phyloP scores from a whole-genome alignment of 495 filamentous ascomycete species.

The Penicillium subrubescens region DNA sequence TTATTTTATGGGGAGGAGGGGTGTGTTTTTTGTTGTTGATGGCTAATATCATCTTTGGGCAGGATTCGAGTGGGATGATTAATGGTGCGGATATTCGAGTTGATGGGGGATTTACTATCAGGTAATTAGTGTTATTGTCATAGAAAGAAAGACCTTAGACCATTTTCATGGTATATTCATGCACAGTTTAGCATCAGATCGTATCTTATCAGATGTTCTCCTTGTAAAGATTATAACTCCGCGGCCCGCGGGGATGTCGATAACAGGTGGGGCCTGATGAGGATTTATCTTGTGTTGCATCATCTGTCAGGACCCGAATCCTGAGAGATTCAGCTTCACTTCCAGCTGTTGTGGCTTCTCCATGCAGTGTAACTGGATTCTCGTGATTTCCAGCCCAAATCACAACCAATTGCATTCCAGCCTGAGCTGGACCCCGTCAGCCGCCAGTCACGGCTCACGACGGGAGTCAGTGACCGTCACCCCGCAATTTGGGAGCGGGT shows the following conservation, averaged over 20 bases:
- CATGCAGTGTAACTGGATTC: background rate
- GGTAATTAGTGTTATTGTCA: conserved; percentile 14
- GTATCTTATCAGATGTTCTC: background rate
- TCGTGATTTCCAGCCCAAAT: too few species aligned
- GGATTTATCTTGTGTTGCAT: background rate
- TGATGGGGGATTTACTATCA: conserved; percentile 45
- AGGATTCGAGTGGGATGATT: conserved; percentile 49
- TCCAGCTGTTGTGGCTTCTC: background rate
- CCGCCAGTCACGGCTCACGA: background rate
- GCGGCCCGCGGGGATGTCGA: too few species aligned
- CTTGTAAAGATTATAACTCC: background rate
- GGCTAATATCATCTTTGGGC: background rate
- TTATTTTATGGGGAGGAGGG: background rate
- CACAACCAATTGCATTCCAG: background rate
- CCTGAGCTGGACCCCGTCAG: background rate
- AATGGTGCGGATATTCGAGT: conserved; percentile 48
- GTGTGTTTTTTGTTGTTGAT: background rate
- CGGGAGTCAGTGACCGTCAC: background rate
- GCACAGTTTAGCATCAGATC: too few species aligned
- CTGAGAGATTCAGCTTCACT: background rate
- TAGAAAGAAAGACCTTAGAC: background rate
- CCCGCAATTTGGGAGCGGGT: background rate
- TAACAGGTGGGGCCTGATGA: background rate
- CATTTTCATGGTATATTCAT: background rate
- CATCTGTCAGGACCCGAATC: background rate